phyloP scores from a whole-genome alignment of 140 eudicot genomes.

The Ambrosia hybrid region DNA sequence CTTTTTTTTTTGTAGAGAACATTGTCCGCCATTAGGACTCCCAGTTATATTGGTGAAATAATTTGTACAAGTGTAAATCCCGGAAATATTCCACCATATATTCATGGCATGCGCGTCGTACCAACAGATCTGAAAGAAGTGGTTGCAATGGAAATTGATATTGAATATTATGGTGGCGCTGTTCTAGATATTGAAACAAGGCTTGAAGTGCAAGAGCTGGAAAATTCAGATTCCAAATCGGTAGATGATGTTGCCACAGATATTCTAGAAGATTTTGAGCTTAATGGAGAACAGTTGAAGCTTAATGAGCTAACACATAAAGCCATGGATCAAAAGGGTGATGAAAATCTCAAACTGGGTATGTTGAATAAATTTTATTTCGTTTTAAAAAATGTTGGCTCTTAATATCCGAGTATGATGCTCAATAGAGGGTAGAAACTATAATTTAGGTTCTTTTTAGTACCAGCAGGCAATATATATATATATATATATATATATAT shows the following conservation, averaged over 20 bases:
- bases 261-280: constrained; percentile 67
- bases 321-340: constrained; percentile 36
- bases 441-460: neutral
- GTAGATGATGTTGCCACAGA: constrained; percentile 54
- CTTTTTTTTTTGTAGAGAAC: constrained; percentile 48
- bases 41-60: constrained; percentile 81
- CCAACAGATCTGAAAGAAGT: constrained; percentile 84
- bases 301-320: constrained; percentile 30
- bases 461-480: neutral
- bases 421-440: neutral
- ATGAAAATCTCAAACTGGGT: constrained; percentile 49
- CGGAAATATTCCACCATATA: constrained; percentile 83
- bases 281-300: constrained; percentile 45
- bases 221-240: constrained; percentile 43
- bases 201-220: constrained; percentile 74
- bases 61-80: constrained; percentile 63
- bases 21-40: constrained; percentile 65
- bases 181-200: constrained; percentile 75
- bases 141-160: constrained; percentile 79
- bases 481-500: no score
- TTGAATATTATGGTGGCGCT: constrained; percentile 80
- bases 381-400: neutral
- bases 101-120: constrained; percentile 79
- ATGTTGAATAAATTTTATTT: constrained; percentile 2
- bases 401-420: no score